Evolutionary conservation across 164 flowering plant species (phyloP).

Genomic region (Stephania yunnanensis): DNA sequence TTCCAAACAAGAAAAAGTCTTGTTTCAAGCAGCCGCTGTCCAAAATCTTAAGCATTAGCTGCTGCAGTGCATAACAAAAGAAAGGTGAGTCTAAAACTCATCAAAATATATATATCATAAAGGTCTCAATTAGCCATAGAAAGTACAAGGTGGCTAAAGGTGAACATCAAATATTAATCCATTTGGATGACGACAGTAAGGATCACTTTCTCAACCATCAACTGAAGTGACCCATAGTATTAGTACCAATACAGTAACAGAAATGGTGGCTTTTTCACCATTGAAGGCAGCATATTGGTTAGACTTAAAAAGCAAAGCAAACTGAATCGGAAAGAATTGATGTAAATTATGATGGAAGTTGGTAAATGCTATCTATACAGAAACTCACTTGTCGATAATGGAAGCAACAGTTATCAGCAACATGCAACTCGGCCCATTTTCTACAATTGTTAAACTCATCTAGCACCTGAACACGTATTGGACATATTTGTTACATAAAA

Average conservation of each 20-base stretch:
- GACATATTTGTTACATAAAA: conserved; percentile 4
- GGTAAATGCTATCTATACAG: neutral
- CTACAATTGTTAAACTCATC: conserved; percentile 51
- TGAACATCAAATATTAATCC: neutral
- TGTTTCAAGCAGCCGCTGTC: conserved; percentile 20
- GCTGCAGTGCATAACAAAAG: conserved; percentile 39
- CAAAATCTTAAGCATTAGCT: conserved; percentile 43
- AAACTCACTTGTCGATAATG: conserved; percentile 78
- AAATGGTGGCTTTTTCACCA: neutral
- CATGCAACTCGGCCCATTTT: conserved; percentile 74
- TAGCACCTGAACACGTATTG: conserved; percentile 35
- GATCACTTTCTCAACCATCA: neutral
- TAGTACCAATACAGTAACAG: neutral
- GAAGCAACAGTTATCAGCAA: conserved; percentile 86
- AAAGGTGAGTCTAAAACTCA: conserved; percentile 6
- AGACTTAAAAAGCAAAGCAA: neutral
- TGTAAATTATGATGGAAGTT: neutral
- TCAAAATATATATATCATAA: neutral
- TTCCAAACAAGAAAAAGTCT: conserved; percentile 41
- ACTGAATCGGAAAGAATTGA: neutral
- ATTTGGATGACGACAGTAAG: neutral
- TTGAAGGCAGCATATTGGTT: neutral
- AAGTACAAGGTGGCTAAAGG: neutral
- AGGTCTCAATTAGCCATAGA: neutral
- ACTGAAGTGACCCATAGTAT: neutral